Evolutionary conservation across 305 asterid species (phyloP), one percentile per base, ranked within the genome.

Genomic region (Fraxinus albicans): DNA sequence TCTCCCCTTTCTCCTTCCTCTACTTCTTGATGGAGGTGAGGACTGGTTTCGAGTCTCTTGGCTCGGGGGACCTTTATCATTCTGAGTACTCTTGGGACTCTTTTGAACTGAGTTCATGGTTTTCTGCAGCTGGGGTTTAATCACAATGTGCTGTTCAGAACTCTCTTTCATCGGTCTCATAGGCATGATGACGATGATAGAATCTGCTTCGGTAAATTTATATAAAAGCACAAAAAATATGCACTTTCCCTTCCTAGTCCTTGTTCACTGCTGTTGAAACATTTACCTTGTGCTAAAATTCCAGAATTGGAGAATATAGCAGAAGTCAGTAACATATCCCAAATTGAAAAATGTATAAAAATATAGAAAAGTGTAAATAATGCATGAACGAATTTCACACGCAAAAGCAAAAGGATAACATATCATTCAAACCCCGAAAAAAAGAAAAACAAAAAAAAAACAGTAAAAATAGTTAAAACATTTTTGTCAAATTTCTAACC

Each of bases 1-100:
- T 82, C 97, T 85, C 34, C 97, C 91, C 86, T 97, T 89, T 83
- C 99, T 90, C 72, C 98, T 87, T 34, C 98, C 96, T 83, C 92
- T 88, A 82, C 84, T 92, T 86, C 87, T 93, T 15, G 96, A 87
- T 1, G 96, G 97, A 3, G 98, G 96, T 75, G 98, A 93, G 21
- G 82, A 79, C 81, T 90, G 93, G 80, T 84, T 84, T 63, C 84
- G 90, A 40, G 84, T 77, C 74, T 94, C 98, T 81, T 87, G 95
- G 76, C 38, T 72, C 17, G 91, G 91, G 21, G 94, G 89, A 13
- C 89, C 89, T 87, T 91, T 92, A 4, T 93, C 93, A 87, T 90
- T 89, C 83, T 92, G 96, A 77, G 86, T 31, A 12, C 84, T 79
- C 75, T 89, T 94, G 36, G 92, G 40, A 44, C 55, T 44, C 55